Base-by-base conservation (phyloP, 2,329 filamentous ascomycete genomes). In the Cladosporium cucumerinum region DNA sequence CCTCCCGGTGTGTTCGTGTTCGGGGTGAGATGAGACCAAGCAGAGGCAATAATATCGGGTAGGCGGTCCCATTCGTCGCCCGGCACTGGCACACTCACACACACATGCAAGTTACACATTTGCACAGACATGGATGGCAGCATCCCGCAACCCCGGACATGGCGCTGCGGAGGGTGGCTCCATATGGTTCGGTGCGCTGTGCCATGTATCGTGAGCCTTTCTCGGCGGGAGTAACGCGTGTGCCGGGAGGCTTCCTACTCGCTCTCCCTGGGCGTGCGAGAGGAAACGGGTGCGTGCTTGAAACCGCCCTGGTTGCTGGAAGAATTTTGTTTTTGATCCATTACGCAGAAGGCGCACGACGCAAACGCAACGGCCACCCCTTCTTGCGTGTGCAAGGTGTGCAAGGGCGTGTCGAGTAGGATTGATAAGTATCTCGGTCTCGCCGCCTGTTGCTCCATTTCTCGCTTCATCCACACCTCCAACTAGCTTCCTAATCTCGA, bases 221-320 rank as follows among this genome's bases (percentile, higher is more conserved):
- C 34, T 54, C 21, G 48, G 49, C 49, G 49, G 34, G 48, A 18
- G 59, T 49, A 62, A 54, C 46, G 48, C 34, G 48, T 32, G 21
- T 32, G 21, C 48, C 59, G 59, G 59, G 26, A 54, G 48, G 32
- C 48, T 62, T 62, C 59, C 59, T 62, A 62, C 49, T 55, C 59
- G 59, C 26, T 51, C 30, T 43, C 21, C 32, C 23, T n/a, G 36
- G 23, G 34, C 30, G 32, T 43, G 30, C 21, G 30, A 14, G 43
- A 43, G 30, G 48, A 25, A 26, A 26, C 48, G 32, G 59, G 59
- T 54, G 34, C 59, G 59, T 62, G 59, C 59, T 55, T 62, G 59
- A 62, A 62, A 62, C 59, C 36, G 36, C 49, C 48, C 59, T 62
- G 59, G 32, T 54, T 54, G 59, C 39, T 62, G 48, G 59, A 54